Evolutionary conservation across 768 basidiomycete species (phyloP).

Genomic region (Suillus ampliporus): DNA sequence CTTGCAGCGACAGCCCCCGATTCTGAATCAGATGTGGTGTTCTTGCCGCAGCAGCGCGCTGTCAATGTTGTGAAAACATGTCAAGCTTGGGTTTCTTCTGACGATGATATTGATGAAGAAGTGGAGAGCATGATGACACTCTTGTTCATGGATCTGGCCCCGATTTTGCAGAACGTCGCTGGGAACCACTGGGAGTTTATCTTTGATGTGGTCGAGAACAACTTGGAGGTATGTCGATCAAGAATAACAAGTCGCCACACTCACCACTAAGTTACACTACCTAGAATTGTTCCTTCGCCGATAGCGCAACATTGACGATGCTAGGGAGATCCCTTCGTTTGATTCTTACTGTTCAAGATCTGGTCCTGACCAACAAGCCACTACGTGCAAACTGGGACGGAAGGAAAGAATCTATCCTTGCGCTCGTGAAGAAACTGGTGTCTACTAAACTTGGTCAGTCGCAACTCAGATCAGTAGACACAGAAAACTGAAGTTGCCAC

Average conservation of each 20-base stretch:
- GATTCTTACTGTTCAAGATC: constrained; percentile 69
- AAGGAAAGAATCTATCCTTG: constrained; percentile 56
- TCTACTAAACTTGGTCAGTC: constrained; percentile 24
- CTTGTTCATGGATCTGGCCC: constrained; percentile 77
- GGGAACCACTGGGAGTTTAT: constrained; percentile 94
- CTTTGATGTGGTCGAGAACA: constrained; percentile 87
- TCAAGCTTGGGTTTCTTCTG: constrained; percentile 77
- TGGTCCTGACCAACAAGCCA: constrained; percentile 72
- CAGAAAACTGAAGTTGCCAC: constrained; percentile 13
- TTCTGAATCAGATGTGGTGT: constrained; percentile 77
- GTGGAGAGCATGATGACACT: constrained; percentile 79
- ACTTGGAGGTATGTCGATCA: constrained; percentile 71
- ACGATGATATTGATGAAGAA: constrained; percentile 73
- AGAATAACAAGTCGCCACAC: not conserved
- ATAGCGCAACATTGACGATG: constrained; percentile 60
- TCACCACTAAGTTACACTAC: not conserved
- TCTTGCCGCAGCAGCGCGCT: constrained; percentile 84
- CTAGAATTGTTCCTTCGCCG: constrained; percentile 65
- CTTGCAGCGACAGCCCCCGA: constrained; percentile 78
- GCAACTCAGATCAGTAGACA: constrained; percentile 1
- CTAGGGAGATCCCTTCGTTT: constrained; percentile 76
- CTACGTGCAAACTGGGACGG: constrained; percentile 74
- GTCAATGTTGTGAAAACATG: constrained; percentile 87
- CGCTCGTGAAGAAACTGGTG: constrained; percentile 65
- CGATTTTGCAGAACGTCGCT: constrained; percentile 84